Percentiles rank a stretch among this genome's conserved stretches.
These are phyloP conservation scores for Monosporascus sp. DNA, from an alignment of 2,329 filamentous ascomycete genomes.

Conservation along the genomic window DNA sequence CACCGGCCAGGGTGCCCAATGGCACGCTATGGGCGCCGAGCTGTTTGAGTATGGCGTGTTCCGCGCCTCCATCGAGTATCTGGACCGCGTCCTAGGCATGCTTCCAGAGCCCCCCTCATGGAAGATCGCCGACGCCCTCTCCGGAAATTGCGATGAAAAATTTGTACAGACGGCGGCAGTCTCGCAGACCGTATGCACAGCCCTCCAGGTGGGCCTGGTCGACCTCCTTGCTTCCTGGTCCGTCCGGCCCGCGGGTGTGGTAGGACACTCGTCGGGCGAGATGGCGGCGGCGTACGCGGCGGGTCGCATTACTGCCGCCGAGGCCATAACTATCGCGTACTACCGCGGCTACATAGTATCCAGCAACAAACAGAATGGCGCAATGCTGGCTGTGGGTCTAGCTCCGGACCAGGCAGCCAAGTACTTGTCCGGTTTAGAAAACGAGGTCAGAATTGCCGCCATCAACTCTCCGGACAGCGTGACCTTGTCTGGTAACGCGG, in stretches of 20 bases:
- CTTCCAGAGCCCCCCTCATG: slow-evolving; percentile 4
- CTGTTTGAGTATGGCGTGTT: slow-evolving; percentile 13
- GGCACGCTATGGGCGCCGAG: slow-evolving; percentile 20
- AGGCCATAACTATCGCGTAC: slow-evolving; percentile 16
- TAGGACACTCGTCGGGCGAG: slow-evolving; percentile 30
- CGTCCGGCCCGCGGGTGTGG: slow-evolving; percentile 30
- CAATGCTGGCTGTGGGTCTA: slow-evolving; percentile 13
- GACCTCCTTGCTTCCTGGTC: slow-evolving; percentile 26
- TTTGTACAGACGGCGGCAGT: slow-evolving; percentile 12
- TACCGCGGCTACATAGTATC: slow-evolving; percentile 8
- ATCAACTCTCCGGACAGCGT: slow-evolving; percentile 23
- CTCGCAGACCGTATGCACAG: slow-evolving; percentile 26
- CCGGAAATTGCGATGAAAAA: neutral
- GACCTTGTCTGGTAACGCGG: slow-evolving; percentile 22
- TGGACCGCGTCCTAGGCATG: slow-evolving; percentile 7
- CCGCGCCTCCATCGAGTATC: slow-evolving; percentile 11
- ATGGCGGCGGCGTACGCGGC: slow-evolving; percentile 25
- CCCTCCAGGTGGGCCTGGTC: slow-evolving; percentile 31
- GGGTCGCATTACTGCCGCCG: slow-evolving; percentile 10
- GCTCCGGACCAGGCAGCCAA: neutral
- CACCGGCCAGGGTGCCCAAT: slow-evolving; percentile 28
- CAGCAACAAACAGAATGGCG: neutral
- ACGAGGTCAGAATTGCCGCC: slow-evolving; percentile 2
- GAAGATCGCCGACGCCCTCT: slow-evolving; percentile 4
- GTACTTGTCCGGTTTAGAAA: neutral